Evolutionary conservation across 192 early-diverging fungal species (phyloP).

Genomic region (Coemansia sp.): DNA sequence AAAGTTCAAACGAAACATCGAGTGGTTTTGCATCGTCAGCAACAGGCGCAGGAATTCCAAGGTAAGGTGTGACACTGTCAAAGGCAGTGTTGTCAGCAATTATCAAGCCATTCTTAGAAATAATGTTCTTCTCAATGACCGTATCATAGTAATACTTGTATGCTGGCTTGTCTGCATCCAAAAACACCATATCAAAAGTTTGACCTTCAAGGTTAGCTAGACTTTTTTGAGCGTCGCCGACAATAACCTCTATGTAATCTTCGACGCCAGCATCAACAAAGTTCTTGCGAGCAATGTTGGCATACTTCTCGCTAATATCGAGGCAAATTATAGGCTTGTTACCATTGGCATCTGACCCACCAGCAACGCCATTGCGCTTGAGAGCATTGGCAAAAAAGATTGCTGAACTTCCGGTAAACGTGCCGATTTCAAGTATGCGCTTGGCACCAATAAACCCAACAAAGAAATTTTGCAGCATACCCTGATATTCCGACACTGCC

Average conservation of each 20-base stretch:
- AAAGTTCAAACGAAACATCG: conserved; percentile 5
- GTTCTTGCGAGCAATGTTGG: conserved; percentile 49
- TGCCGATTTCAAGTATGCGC: conserved; percentile 65
- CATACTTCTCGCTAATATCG: conserved; percentile 58
- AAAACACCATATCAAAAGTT: conserved; percentile 62
- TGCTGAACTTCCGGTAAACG: conserved; percentile 65
- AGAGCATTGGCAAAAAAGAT: conserved; percentile 70
- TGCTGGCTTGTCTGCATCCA: conserved; percentile 72
- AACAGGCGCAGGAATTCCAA: conserved; percentile 22
- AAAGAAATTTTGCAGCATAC: conserved; percentile 53
- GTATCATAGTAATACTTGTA: conserved; percentile 66
- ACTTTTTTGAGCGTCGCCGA: conserved; percentile 30
- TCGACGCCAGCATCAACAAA: conserved; percentile 30
- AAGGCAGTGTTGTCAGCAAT: conserved; percentile 63
- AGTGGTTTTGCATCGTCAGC: conserved; percentile 11
- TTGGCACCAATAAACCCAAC: conserved; percentile 54
- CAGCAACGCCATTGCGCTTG: conserved; percentile 38
- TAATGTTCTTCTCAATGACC: conserved; percentile 60
- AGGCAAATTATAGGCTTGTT: conserved; percentile 49
- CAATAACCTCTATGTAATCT: conserved; percentile 48
- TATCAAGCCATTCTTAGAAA: conserved; percentile 60
- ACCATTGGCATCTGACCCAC: conserved; percentile 7
- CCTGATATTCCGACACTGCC: conserved; percentile 55
- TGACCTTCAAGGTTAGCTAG: conserved; percentile 43
- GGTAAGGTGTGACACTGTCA: conserved; percentile 16